These are phyloP conservation scores for Fusarium domesticum DNA, from an alignment of 2,329 filamentous ascomycete genomes.

Conservation along the genomic window DNA sequence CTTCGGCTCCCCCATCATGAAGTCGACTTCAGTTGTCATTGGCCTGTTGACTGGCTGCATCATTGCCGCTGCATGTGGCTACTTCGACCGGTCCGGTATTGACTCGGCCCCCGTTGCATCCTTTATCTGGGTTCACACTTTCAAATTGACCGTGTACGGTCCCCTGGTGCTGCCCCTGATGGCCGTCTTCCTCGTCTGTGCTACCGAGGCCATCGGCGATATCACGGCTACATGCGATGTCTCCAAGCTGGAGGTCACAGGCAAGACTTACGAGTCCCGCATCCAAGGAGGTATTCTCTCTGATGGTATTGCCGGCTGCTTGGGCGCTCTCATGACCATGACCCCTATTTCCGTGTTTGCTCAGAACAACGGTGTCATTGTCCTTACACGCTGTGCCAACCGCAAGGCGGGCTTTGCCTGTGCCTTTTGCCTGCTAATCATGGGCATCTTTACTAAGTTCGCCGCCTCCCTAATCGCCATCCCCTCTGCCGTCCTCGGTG, in stretches of 20 bases:
- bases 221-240: conserved; percentile 82
- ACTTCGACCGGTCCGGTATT: conserved; percentile 73
- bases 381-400: conserved; percentile 77
- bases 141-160: conserved; percentile 67
- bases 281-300: conserved; percentile 78
- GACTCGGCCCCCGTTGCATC: conserved; percentile 66
- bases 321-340: conserved; percentile 75
- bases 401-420: conserved; percentile 76
- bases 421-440: conserved; percentile 72
- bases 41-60: conserved; percentile 74
- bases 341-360: conserved; percentile 79
- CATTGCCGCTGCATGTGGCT: conserved; percentile 73
- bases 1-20: conserved; percentile 82
- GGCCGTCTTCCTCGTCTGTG: conserved; percentile 67
- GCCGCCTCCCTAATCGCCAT: conserved; percentile 76
- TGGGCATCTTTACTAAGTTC: conserved; percentile 82
- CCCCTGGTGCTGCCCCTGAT: conserved; percentile 71
- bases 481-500: conserved; percentile 62
- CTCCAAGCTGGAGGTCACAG: conserved; percentile 70
- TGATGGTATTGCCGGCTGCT: conserved; percentile 71
- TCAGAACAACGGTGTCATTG: conserved; percentile 83
- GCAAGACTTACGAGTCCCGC: conserved; percentile 67
- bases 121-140: conserved; percentile 78
- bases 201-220: conserved; percentile 77
- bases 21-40: conserved; percentile 71